These are phyloP conservation scores for Ceratocystis cubensis DNA, from an alignment of 2,329 filamentous ascomycete species.

Conservation along the genomic window DNA sequence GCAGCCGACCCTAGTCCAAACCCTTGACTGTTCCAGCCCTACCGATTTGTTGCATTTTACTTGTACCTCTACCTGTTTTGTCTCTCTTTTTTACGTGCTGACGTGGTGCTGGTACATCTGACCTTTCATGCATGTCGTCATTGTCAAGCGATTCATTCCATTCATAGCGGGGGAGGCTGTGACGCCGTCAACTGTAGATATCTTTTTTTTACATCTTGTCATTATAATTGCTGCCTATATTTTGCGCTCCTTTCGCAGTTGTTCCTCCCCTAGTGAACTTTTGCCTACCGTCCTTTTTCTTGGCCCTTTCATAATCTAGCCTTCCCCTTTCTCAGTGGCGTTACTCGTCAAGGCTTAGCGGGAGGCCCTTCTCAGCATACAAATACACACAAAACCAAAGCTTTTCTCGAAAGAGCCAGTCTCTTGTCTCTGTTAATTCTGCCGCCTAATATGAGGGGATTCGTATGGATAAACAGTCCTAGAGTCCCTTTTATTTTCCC, in stretches of 20 bases:
- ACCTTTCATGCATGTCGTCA: neutral
- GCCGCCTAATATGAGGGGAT: constrained; percentile 11
- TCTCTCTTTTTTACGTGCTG: neutral
- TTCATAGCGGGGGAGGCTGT: neutral
- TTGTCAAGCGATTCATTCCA: neutral
- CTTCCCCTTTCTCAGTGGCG: constrained; percentile 11
- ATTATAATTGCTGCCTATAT: constrained; percentile 4
- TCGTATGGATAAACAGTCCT: neutral
- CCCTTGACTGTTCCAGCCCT: neutral
- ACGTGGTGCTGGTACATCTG: neutral
- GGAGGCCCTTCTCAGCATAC: constrained; percentile 12
- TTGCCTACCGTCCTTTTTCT: neutral
- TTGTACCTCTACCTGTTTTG: neutral
- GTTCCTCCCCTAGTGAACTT: neutral
- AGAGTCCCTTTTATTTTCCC: neutral
- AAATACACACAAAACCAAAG: neutral
- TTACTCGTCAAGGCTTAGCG: constrained; percentile 12
- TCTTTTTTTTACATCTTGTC: neutral
- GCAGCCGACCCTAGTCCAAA: neutral
- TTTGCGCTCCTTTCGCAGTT: neutral
- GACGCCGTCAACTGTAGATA: neutral
- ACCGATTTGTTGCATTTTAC: neutral
- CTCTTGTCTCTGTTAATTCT: constrained; percentile 13
- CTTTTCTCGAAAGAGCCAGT: constrained; percentile 2
- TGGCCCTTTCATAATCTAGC: neutral